Percentiles rank a stretch among this genome's conserved stretches.
Evolutionary conservation across 257 asterid species (phyloP).

Genomic region (Linaria vulgaris): DNA sequence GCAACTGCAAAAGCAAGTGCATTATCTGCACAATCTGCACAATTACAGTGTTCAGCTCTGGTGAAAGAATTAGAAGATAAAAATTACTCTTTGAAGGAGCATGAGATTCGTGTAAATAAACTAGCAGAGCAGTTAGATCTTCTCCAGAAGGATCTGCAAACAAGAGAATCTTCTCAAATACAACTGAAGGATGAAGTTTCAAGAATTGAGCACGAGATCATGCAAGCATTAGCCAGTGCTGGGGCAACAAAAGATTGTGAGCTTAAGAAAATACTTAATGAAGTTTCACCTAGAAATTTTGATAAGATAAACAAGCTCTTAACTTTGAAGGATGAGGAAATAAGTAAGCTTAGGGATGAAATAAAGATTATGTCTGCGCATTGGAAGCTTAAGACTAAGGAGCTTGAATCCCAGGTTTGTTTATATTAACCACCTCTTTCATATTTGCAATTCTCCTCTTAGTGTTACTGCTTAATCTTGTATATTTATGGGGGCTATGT

Average conservation of each 20-base stretch:
- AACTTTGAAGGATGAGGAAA: constrained; percentile 71
- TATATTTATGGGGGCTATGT: not conserved
- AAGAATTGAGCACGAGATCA: constrained; percentile 81
- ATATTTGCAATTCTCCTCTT: constrained; percentile 4
- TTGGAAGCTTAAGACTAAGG: constrained; percentile 81
- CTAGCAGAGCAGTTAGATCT: constrained; percentile 77
- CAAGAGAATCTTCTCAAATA: constrained; percentile 73
- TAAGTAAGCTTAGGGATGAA: constrained; percentile 73
- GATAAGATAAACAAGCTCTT: constrained; percentile 66
- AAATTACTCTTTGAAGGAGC: constrained; percentile 59
- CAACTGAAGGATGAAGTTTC: constrained; percentile 81
- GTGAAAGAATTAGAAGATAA: constrained; percentile 74
- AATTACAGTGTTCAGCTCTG: constrained; percentile 66
- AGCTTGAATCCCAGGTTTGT: constrained; percentile 79
- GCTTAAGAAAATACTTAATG: constrained; percentile 62
- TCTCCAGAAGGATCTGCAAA: constrained; percentile 74
- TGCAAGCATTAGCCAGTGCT: constrained; percentile 66
- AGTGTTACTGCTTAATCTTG: not conserved
- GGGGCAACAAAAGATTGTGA: constrained; percentile 70
- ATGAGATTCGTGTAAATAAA: constrained; percentile 58
- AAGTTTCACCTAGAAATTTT: constrained; percentile 67
- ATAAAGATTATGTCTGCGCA: constrained; percentile 81
- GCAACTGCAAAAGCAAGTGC: constrained; percentile 86
- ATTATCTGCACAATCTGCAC: constrained; percentile 72
- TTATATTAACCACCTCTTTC: not conserved